Evolutionary conservation across 1,284 basidiomycete genomes (phyloP), one percentile per base, ranked within the genome.

Genomic region (Malassezia restricta): DNA sequence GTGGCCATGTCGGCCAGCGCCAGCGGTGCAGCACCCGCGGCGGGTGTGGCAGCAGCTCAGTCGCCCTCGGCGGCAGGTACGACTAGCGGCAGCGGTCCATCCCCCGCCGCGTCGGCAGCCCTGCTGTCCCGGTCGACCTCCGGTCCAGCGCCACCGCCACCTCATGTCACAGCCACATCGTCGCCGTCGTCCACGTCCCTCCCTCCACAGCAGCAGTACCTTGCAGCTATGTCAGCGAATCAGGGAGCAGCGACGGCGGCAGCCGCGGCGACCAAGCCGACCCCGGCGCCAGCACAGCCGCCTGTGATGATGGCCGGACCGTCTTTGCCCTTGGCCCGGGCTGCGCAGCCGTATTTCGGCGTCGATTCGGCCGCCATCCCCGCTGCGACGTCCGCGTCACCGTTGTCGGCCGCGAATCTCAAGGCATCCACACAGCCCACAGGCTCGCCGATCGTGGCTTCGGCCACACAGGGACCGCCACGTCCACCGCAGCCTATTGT

Each of bases 21-120:
- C 53, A 45, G 33, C 49, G 44, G 31, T 40, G 8, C 9, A 11
- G 33, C 33, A 11, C 8, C 14, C 17, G 17, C 43, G 44, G 35
- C 51, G 53, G 33, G 52, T 51, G 40, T 49, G 53, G 37, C 44
- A 42, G 38, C 53, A 54, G 20, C 54, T 51, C 37, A 53, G 55
- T 27, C 58, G 55, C 28, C 15, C 49, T 24, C 56, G 51, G 37
- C 55, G 57, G 38, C 58, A 57, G 35, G 12, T 50, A 1, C 56
- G 54, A 24, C 47, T 24, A 47, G 42, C 52, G 54, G 37, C 46
- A 60, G 39, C 58, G 56, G 29, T 24, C 20, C 20, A 24, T 24
- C 20, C 20, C 20, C 20, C 56, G 54, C 5, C 47, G 51, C 0
- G 24, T 32, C 29, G 44, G 31, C 20, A 24, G 39, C 20, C 20